Evolutionary conservation across 768 basidiomycete species (phyloP).

Genomic region (Lactifluus echinatus): DNA sequence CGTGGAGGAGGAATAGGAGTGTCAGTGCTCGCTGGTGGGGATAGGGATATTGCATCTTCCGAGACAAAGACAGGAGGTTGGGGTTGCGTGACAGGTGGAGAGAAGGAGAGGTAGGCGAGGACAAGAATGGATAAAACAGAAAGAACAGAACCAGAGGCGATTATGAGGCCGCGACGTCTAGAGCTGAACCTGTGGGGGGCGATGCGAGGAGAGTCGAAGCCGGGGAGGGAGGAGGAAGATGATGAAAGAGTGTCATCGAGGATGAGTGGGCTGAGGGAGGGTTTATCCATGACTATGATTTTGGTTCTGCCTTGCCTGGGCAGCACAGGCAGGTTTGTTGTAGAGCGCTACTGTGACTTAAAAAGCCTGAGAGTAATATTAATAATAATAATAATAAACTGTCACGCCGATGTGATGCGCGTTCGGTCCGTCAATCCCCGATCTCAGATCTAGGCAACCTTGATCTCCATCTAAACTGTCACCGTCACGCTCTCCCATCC

Average conservation of each 20-base stretch:
- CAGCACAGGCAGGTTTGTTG: too few species aligned
- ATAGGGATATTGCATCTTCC: neutral
- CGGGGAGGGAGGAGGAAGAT: neutral
- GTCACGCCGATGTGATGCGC: too few species aligned
- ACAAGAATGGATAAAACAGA: constrained; percentile 1
- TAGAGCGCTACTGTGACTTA: too few species aligned
- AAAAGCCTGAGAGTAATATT: too few species aligned
- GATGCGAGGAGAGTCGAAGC: neutral
- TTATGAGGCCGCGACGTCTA: neutral
- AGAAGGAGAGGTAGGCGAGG: constrained; percentile 3
- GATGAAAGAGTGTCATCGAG: neutral
- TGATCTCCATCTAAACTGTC: neutral
- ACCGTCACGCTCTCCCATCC: neutral
- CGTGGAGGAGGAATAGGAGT: neutral
- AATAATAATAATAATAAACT: too few species aligned
- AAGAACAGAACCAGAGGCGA: neutral
- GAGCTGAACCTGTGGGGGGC: neutral
- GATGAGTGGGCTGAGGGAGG: neutral
- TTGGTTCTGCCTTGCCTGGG: too few species aligned
- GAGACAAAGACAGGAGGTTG: neutral
- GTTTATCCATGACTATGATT: too few species aligned
- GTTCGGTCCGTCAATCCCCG: neutral
- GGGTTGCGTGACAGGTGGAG: neutral
- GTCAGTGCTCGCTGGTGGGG: too few species aligned
- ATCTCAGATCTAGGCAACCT: neutral